phyloP scores from a whole-genome alignment of 352 stramenopile species.

The Phytophthora litchii region DNA sequence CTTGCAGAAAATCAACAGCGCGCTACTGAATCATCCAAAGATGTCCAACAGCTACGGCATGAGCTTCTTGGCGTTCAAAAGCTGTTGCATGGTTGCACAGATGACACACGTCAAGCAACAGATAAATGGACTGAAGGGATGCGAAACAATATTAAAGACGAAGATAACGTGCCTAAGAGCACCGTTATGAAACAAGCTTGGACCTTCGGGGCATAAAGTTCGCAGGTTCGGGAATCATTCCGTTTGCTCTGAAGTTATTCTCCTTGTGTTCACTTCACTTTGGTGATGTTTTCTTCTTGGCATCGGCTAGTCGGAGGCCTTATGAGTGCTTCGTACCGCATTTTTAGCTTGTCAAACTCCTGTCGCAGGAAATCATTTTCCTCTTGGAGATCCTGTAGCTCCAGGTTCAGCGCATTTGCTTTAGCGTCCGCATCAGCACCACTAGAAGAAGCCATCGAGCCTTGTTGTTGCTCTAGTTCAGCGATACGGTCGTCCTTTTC shows the following conservation, averaged over 20 bases:
- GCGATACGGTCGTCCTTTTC: constrained; percentile 72
- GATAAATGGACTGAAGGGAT: constrained; percentile 32
- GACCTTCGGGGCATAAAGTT: constrained; percentile 21
- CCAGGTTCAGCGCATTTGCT: constrained; percentile 26
- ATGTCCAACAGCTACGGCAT: constrained; percentile 56
- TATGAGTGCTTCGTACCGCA: constrained; percentile 54
- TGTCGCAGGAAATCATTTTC: constrained; percentile 72
- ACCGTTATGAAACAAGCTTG: constrained; percentile 57
- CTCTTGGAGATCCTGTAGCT: constrained; percentile 62
- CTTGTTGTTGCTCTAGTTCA: constrained; percentile 38
- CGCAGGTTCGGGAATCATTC: too few relatives aligned
- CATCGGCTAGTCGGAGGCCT: constrained; percentile 1
- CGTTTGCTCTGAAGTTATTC: constrained; percentile 10
- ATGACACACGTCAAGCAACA: constrained; percentile 9
- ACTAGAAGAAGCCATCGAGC: constrained; percentile 3
- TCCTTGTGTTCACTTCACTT: constrained; percentile 7
- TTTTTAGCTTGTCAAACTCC: constrained; percentile 73
- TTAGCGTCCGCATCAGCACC: constrained; percentile 5
- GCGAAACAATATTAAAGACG: constrained; percentile 19
- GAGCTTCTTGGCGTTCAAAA: constrained; percentile 57
- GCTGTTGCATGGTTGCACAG: constrained; percentile 44
- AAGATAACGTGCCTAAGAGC: constrained; percentile 46
- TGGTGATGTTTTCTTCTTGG: constrained; percentile 13
- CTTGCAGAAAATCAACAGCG: constrained; percentile 54
- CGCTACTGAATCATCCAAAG: constrained; percentile 49